These are phyloP conservation scores for Pseudogymnoascus sp. DNA, from an alignment of 2,329 filamentous ascomycete genomes.

Conservation along the genomic window DNA sequence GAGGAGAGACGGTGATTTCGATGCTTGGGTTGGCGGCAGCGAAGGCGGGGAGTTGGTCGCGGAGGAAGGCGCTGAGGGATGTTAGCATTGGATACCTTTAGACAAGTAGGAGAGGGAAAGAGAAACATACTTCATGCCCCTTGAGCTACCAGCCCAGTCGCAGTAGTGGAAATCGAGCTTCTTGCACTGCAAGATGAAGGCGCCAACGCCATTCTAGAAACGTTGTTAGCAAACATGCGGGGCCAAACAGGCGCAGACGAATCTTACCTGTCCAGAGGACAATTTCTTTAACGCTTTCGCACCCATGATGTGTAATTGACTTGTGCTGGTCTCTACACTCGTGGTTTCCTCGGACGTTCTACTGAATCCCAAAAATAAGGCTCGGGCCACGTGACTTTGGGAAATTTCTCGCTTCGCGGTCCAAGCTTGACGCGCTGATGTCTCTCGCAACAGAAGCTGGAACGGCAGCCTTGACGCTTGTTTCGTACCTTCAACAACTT, in stretches of 20 bases:
- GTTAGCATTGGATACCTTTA: conserved; percentile 9
- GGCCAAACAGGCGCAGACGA: not conserved
- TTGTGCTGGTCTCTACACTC: not conserved
- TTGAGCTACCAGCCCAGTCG: conserved; percentile 89
- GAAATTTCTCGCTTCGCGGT: conserved; percentile 6
- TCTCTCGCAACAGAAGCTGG: not conserved
- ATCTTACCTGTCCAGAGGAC: conserved; percentile 46
- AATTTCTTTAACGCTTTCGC: conserved; percentile 47
- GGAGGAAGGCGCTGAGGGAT: conserved; percentile 65
- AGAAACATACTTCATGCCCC: conserved; percentile 76
- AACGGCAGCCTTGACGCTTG: not conserved
- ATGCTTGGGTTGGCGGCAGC: conserved; percentile 76
- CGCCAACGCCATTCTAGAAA: conserved; percentile 86
- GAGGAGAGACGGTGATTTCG: conserved; percentile 85
- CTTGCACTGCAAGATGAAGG: conserved; percentile 96
- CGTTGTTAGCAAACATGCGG: conserved; percentile 13
- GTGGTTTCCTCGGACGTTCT: not conserved
- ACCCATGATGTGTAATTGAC: conserved; percentile 35
- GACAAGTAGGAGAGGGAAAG: conserved; percentile 6
- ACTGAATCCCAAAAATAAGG: not conserved
- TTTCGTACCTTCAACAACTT: not conserved
- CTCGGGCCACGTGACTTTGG: not conserved
- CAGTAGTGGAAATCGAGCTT: conserved; percentile 95
- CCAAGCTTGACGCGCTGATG: not conserved
- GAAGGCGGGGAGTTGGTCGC: conserved; percentile 67